Evolutionary conservation across 306 rosid genomes (phyloP), one percentile per base, ranked within the genome.

Genomic region (Glycine latifolia): DNA sequence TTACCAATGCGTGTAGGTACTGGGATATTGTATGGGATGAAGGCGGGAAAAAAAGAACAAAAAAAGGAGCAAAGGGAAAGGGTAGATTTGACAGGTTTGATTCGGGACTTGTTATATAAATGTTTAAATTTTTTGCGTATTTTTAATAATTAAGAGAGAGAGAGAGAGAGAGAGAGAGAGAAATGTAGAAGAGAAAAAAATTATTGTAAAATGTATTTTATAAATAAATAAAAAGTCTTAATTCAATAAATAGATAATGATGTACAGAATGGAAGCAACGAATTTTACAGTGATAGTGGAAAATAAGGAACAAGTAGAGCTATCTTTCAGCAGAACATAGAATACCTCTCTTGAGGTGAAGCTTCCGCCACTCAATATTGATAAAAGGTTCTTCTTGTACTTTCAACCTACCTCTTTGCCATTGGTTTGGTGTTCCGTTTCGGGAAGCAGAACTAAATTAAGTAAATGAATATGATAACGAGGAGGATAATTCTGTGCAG

Each of bases 291-390:
- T 95, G 75, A 76, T 93, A 67, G 87, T 91, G 55, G 81, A 89
- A 79, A 93, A 69, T 75, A 95, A 90, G 70, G 97, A 95, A 66
- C 99, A 91, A 81, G 91, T 93, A 1, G 99, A 93, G 81, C 75
- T 95, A 41, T 95, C 97, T 6, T 95, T 93, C 81, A 80, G 84
- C 43, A 93, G 97, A 88, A 89, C 10, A 31, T 95, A 97, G 99
- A 87, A 86, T 87, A 75, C 74, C 15, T 89, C 95, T 15, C 94
- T 90, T 1, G 85, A 87, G 66, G 94, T 97, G 52, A 86, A 87
- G 79, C 78, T 71, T 77, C 92, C 90, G 6, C 99, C 99, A 47
- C 83, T 95, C 70, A 93, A 89, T 48, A 88, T 95, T 58, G 97
- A 95, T 87, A 95, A 91, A 88, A 93, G 99, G 99, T 95, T 70